Evolutionary conservation across 495 filamentous ascomycete species (phyloP), one percentile per base, ranked within the genome.

Genomic region (Aspergillus kassunensis): DNA sequence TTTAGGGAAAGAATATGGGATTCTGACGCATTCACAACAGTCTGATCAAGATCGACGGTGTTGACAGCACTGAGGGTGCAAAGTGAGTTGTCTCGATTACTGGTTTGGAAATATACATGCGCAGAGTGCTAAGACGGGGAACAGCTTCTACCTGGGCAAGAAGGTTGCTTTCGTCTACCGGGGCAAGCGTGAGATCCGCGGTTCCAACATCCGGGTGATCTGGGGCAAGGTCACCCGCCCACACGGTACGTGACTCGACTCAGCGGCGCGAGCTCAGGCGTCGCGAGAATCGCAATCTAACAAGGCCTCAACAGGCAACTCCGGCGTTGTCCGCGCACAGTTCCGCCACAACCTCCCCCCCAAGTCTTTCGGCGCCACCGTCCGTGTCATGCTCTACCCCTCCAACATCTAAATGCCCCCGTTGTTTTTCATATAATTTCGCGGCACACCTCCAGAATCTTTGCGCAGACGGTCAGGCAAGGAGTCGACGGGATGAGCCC

Each of bases 341-440:
- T 98, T 98, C 84, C 81, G 86, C 71, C 77, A 80, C 76, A 96
- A 96, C 73, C 89, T 97, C 62, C 93, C 95, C 61, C 82, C 93
- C 54, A 90, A 88, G 78, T 88, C 89, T 68, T 96, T 98, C 80
- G 93, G 95, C 73, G 93, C 91, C 63, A 89, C 90, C 62, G 87
- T 97, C 75, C 84, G 95, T 72, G 84, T 98, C 73, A 97, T 98
- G 93, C 84, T 98, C 72, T 98, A 97, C 82, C 93, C 93, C 76
- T 97, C 73, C 67, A 72, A 69, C 69, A 72, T 75, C 66, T 71
- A 73, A 70, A 71, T 37, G 53, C 51, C 53, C 40, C 56, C 20
- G 25, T 39, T 49, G 59, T 63, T 63, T 62, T 67, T 60, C 58
- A 58, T 66, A 60, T 64, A 58, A 29, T 29, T 64, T 63, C 67